Conservation (phyloP, 1,284 basidiomycete species). For the Chiua sp. region DNA sequence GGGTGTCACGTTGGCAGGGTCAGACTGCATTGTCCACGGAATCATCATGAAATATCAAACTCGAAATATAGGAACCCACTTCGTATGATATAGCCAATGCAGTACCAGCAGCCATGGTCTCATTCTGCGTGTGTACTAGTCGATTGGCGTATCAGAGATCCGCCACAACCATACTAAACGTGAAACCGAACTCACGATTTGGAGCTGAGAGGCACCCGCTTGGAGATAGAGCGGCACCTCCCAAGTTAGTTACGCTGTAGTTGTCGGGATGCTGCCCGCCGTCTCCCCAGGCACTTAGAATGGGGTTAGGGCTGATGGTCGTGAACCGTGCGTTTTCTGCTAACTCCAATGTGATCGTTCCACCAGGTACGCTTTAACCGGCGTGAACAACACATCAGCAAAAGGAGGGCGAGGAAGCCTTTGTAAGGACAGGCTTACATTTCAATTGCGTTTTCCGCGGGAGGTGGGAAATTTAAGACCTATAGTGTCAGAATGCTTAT, state of each 20-base stretch:
- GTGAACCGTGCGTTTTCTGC: slow-evolving; percentile 10
- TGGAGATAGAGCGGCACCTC: neutral
- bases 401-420: neutral
- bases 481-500: neutral
- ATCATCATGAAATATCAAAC: neutral
- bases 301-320: neutral
- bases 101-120: neutral
- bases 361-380: slow-evolving; percentile 11
- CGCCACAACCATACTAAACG: neutral
- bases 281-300: neutral
- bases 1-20: neutral
- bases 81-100: neutral
- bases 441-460: slow-evolving; percentile 8
- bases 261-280: neutral
- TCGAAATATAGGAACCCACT: slow-evolving; percentile 3
- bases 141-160: neutral
- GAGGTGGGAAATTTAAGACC: too few relatives aligned
- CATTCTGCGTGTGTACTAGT: slow-evolving; percentile 9
- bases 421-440: slow-evolving; percentile 10
- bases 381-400: neutral
- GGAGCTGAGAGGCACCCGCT: neutral
- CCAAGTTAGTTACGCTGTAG: neutral
- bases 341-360: neutral
- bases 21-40: slow-evolving; percentile 7
- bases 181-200: neutral